Conservation (phyloP, 192 early-diverging fungal species). For the Rhizoclosmatium sp. region DNA sequence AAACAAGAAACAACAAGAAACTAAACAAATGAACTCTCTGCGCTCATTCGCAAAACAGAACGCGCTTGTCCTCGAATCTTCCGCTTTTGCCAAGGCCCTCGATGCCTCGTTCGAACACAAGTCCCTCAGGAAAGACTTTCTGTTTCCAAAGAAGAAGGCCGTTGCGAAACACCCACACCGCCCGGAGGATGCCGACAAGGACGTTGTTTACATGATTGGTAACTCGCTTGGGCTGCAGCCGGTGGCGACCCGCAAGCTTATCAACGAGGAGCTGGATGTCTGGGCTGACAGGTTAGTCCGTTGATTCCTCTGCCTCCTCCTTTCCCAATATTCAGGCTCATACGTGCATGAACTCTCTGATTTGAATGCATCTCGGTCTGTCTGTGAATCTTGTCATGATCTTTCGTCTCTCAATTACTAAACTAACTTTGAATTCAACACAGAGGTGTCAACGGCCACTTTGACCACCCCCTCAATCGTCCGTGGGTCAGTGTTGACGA, state of each 20-base stretch:
- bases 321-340: no score
- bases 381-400: neutral
- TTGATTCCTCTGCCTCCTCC: no score
- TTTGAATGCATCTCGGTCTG: neutral
- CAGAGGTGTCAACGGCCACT: constrained; percentile 89
- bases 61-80: neutral
- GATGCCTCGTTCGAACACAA: neutral
- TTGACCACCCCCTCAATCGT: constrained; percentile 80
- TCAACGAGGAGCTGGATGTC: constrained; percentile 90
- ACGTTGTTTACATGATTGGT: constrained; percentile 83
- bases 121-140: constrained; percentile 63
- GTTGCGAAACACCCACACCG: neutral
- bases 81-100: neutral
- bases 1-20: no score
- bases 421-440: neutral
- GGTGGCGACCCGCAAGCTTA: constrained; percentile 62
- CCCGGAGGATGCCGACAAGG: neutral
- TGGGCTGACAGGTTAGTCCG: constrained; percentile 75
- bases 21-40: no score
- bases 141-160: constrained; percentile 61
- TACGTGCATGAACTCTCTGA: neutral
- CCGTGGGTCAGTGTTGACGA: constrained; percentile 90
- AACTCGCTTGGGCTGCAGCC: constrained; percentile 95
- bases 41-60: neutral
- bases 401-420: no score